phyloP scores from a whole-genome alignment of 2,329 filamentous ascomycete genomes.

The Dactylellina leptospora region DNA sequence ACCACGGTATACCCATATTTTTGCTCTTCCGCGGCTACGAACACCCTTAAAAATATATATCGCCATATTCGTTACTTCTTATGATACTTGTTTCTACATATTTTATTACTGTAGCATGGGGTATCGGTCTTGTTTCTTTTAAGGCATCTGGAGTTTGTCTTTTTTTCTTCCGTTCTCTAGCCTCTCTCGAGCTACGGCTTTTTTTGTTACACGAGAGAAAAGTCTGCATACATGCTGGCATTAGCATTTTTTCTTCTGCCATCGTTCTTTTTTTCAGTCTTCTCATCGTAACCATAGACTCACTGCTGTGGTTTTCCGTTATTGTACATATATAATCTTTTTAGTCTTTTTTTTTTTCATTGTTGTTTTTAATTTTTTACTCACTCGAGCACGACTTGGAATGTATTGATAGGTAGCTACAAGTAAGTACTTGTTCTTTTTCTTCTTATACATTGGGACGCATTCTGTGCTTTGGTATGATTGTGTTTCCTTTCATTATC shows the following conservation, averaged over 20 bases:
- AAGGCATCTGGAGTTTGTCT: conserved; percentile 20
- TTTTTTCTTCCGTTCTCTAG: background rate
- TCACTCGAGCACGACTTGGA: background rate
- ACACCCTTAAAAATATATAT: background rate
- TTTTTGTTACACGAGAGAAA: background rate
- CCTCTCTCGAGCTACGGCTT: background rate
- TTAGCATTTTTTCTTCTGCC: background rate
- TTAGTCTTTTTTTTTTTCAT: background rate
- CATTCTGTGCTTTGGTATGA: too few species aligned
- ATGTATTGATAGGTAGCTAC: background rate
- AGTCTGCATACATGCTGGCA: background rate
- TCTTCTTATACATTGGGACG: too few species aligned
- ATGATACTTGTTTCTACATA: conserved; percentile 38
- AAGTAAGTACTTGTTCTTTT: too few species aligned
- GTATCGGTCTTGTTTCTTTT: conserved; percentile 24
- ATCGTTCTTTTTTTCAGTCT: background rate
- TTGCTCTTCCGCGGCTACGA: background rate
- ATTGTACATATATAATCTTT: conserved; percentile 4
- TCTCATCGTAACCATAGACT: background rate
- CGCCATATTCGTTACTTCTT: conserved; percentile 26
- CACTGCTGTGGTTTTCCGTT: background rate
- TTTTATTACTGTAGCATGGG: conserved; percentile 39
- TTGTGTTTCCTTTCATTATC: conserved; percentile 4
- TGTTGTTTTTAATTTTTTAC: background rate
- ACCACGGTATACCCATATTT: background rate